Evolutionary conservation across 2,329 filamentous ascomycete species (phyloP), one percentile per base, ranked within the genome.

Genomic region (Byssothecium circinans): DNA sequence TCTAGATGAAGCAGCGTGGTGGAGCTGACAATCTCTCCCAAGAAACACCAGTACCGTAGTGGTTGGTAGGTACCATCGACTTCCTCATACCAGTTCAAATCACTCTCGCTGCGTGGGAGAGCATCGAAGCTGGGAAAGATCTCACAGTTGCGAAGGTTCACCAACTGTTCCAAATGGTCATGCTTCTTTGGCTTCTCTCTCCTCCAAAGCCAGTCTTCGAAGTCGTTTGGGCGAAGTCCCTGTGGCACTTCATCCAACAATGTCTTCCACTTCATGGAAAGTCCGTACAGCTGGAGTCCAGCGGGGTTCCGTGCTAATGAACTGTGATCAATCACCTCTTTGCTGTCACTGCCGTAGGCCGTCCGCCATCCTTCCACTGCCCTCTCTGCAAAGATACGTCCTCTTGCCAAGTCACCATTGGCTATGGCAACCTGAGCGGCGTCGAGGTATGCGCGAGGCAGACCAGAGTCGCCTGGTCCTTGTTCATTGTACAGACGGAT

Each of bases 321-420:
- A 11, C 29, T 23, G 41, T 60, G 45, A 35, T 56, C 22, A 29
- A 46, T 48, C 27, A 54, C 56, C n/a, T 61, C 49, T 12, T 41
- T 34, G 45, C 57, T 60, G 33, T 66, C 61, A 27, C 38, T 37
- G 7, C 62, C 61, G 1, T 15, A 18, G 36, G 48, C 22, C 8
- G 39, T 54, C 15, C 20, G 46, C 36, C 41, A 58, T 22, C 17
- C 32, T 8, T 35, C 20, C 37, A 57, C 34, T 38, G 46, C 44
- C 22, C 57, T 58, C 41, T 61, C 50, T 38, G 49, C 49, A 41
- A 71, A 70, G 32, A 68, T 45, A 7, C 52, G 50, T 47, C 47
- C 68, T 49, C 68, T 66, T 23, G 58, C 64, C 18, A 66, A 44
- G 50, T 71, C 67, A 8, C 62, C 52, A 60, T 68, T 58, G 8